A percentile compares a stretch with the other conserved stretches of the same genome.
Conservation (phyloP, 129 eudicot genomes). For the Tagetes erecta region DNA sequence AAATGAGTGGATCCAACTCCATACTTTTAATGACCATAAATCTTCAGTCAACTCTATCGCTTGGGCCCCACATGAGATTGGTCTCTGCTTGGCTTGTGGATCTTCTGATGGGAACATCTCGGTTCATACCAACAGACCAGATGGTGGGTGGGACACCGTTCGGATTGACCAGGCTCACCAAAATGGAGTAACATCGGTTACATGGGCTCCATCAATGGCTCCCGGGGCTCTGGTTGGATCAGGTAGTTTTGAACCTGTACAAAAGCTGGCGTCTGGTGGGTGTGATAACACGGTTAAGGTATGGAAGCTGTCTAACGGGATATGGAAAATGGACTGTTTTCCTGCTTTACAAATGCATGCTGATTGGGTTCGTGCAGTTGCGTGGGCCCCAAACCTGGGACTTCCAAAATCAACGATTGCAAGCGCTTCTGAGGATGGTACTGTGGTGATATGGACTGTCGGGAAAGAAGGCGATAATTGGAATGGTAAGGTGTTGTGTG, state of each 20-base stretch:
- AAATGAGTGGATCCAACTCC: conserved; percentile 63
- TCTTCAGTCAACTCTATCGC: conserved; percentile 64
- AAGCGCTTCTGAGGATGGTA: conserved; percentile 65
- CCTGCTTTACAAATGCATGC: conserved; percentile 65
- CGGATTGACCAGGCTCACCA: conserved; percentile 67
- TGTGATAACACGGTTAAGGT: conserved; percentile 66
- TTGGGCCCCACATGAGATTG: conserved; percentile 65
- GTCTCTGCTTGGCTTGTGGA: conserved; percentile 26
- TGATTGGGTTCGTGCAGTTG: conserved; percentile 74
- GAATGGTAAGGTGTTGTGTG: conserved; percentile 59
- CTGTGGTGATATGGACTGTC: conserved; percentile 61
- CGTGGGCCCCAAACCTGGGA: conserved; percentile 81
- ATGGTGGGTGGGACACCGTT: conserved; percentile 60
- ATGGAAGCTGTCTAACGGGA: conserved; percentile 56
- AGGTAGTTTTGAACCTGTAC: conserved; percentile 47
- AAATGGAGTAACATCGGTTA: conserved; percentile 45
- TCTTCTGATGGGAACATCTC: conserved; percentile 69
- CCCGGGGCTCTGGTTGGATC: conserved; percentile 47
- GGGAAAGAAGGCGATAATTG: conserved; percentile 65
- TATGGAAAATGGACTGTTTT: conserved; percentile 43
- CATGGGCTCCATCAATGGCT: conserved; percentile 7
- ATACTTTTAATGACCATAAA: conserved; percentile 53
- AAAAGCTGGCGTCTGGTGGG: conserved; percentile 66
- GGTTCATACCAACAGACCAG: conserved; percentile 48
- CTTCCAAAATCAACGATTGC: conserved; percentile 72